A percentile compares a stretch with the other conserved stretches of the same genome.
Evolutionary conservation across 2,329 filamentous ascomycete species (phyloP).

Genomic region (Hirsutella minnesotensis): DNA sequence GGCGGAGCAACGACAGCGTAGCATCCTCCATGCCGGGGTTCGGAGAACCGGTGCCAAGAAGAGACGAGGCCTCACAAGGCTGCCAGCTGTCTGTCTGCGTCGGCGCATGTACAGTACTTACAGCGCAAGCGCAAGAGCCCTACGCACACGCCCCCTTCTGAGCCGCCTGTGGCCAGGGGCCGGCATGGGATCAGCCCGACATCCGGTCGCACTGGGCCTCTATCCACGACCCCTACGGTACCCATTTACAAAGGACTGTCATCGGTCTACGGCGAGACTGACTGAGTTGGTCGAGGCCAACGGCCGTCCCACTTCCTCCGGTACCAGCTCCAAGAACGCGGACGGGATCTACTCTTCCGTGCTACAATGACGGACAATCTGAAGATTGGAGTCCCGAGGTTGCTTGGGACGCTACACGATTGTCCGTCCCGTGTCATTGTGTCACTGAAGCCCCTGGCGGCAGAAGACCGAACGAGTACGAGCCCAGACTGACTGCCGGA

Average conservation of each 20-base stretch:
- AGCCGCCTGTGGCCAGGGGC: slow-evolving; percentile 1
- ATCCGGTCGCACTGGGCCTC: slow-evolving; percentile 31
- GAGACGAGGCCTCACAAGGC: background rate
- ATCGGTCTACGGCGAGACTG: background rate
- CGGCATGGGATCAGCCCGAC: slow-evolving; percentile 27
- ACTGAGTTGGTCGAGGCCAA: slow-evolving; percentile 15
- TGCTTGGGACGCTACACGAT: background rate
- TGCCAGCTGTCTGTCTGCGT: background rate
- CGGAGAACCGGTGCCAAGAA: background rate
- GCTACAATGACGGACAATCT: background rate
- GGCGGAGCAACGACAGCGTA: no score
- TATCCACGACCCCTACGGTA: slow-evolving; percentile 15
- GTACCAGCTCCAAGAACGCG: background rate
- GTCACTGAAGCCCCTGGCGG: background rate
- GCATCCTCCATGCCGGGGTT: background rate
- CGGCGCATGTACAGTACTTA: background rate
- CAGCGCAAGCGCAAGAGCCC: no score
- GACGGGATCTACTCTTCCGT: background rate
- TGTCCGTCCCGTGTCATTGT: background rate
- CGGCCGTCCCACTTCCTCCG: slow-evolving; percentile 4
- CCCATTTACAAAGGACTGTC: no score
- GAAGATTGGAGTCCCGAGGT: background rate
- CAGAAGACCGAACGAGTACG: no score
- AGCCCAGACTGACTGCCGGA: no score
- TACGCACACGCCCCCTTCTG: background rate